Conservation (phyloP, 495 filamentous ascomycete species). For the Usnea hakonensis region DNA sequence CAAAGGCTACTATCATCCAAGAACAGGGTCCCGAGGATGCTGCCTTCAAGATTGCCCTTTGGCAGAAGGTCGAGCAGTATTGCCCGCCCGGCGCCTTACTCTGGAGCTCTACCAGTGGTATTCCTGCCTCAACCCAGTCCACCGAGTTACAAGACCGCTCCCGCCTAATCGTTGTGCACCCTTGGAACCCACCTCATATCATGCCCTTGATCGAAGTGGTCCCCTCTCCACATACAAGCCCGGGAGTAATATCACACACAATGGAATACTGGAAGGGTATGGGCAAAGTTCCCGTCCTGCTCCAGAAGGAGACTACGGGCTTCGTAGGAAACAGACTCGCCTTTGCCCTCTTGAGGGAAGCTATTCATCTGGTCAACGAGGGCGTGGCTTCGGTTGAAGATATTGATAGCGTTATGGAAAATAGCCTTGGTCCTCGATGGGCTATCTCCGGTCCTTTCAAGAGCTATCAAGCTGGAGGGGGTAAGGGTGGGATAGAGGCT, state of each 20-base stretch:
- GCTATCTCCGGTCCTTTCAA: conserved; percentile 51
- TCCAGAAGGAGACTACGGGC: conserved; percentile 48
- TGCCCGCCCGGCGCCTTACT: conserved; percentile 37
- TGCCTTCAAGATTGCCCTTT: conserved; percentile 44
- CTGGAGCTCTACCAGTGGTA: conserved; percentile 52
- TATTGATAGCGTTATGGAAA: conserved; percentile 40
- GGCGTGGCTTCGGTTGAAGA: conserved; percentile 40
- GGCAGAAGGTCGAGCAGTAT: conserved; percentile 38
- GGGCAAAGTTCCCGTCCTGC: conserved; percentile 43
- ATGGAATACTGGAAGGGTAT: conserved; percentile 41
- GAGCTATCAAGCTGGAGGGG: conserved; percentile 54
- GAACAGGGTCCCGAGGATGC: conserved; percentile 51
- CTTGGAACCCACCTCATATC: conserved; percentile 57
- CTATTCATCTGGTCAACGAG: conserved; percentile 41
- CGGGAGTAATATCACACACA: conserved; percentile 36
- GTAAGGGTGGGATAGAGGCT: conserved; percentile 44
- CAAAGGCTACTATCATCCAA: conserved; percentile 45
- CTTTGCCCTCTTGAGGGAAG: conserved; percentile 40
- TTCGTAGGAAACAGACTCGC: conserved; percentile 46
- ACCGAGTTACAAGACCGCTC: conserved; percentile 34
- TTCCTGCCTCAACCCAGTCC: conserved; percentile 43
- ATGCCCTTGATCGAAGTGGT: conserved; percentile 58
- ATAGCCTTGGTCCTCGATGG: conserved; percentile 50
- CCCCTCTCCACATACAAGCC: conserved; percentile 36
- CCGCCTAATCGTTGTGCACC: conserved; percentile 50